Percentiles rank a stretch among this genome's conserved stretches.
phyloP scores from a whole-genome alignment of 164 flowering plant species.

The Chimonanthus praecox region DNA sequence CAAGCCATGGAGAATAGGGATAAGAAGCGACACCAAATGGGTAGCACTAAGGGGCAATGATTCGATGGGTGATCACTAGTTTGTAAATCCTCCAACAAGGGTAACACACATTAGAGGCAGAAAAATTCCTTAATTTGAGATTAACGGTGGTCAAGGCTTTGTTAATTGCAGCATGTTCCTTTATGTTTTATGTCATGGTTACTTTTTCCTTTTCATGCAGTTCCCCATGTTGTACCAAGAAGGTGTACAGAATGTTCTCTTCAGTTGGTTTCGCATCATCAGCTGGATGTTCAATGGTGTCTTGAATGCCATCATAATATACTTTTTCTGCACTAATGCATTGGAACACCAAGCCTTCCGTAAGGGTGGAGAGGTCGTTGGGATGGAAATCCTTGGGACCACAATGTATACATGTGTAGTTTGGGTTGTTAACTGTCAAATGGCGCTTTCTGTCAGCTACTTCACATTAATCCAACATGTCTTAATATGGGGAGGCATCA shows the following conservation, averaged over 20 bases:
- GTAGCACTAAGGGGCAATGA: too few relatives aligned
- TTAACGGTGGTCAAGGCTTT: too few relatives aligned
- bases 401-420: conserved; percentile 92
- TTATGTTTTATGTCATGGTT: background rate
- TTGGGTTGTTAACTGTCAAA: conserved; percentile 88
- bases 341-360: conserved; percentile 73
- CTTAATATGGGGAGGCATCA: conserved; percentile 85
- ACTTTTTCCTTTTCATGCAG: conserved; percentile 28
- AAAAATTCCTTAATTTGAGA: too few relatives aligned
- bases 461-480: conserved; percentile 96
- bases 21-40: too few relatives aligned
- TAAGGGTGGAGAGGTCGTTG: conserved; percentile 68
- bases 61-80: too few relatives aligned
- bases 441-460: conserved; percentile 90
- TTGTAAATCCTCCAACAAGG: too few relatives aligned
- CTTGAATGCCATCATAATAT: conserved; percentile 62
- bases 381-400: conserved; percentile 79
- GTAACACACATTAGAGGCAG: too few relatives aligned
- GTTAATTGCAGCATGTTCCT: background rate
- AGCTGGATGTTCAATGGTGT: conserved; percentile 97
- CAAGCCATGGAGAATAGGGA: too few relatives aligned
- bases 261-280: conserved; percentile 77
- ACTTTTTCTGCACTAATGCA: conserved; percentile 60
- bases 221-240: conserved; percentile 93
- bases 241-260: conserved; percentile 83